A percentile compares a stretch with the other conserved stretches of the same genome.
phyloP scores from a whole-genome alignment of 2,329 filamentous ascomycete species.

The Hirsutella rhossiliensis region DNA sequence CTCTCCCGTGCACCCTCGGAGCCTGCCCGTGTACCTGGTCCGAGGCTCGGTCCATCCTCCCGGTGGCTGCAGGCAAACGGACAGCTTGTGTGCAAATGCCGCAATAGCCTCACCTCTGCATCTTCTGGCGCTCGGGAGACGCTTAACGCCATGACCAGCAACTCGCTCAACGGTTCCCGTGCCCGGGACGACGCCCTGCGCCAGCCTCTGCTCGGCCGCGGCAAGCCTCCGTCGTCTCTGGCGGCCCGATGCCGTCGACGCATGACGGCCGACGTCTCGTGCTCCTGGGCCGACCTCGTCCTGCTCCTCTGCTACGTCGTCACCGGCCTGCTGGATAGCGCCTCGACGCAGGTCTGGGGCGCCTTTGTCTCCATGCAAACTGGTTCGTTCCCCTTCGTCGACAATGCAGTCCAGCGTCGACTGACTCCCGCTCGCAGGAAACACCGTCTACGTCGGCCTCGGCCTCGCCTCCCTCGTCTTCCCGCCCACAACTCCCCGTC shows the following conservation, averaged over 20 bases:
- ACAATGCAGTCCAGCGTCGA: not conserved
- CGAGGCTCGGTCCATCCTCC: no score
- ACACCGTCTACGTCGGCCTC: slow-evolving; percentile 69
- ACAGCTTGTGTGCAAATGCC: no score
- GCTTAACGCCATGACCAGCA: not conserved
- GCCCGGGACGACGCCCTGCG: slow-evolving; percentile 12
- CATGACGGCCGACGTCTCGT: slow-evolving; percentile 37
- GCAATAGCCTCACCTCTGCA: no score
- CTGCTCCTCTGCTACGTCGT: slow-evolving; percentile 64
- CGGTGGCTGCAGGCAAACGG: no score
- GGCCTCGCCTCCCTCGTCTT: slow-evolving; percentile 47
- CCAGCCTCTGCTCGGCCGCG: slow-evolving; percentile 17
- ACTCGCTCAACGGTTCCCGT: not conserved
- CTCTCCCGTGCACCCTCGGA: no score
- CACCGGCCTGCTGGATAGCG: slow-evolving; percentile 66
- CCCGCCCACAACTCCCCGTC: slow-evolving; percentile 13
- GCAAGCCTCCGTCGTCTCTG: slow-evolving; percentile 5
- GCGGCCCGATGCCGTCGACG: slow-evolving; percentile 13
- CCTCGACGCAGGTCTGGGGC: slow-evolving; percentile 65
- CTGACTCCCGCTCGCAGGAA: slow-evolving; percentile 32
- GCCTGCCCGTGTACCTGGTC: no score
- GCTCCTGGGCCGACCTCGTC: slow-evolving; percentile 54
- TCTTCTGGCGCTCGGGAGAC: no score
- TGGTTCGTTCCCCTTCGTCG: slow-evolving; percentile 29
- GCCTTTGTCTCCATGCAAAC: slow-evolving; percentile 80